phyloP scores from a whole-genome alignment of 169 alveolate species.

The Cryptosporidium canis region DNA sequence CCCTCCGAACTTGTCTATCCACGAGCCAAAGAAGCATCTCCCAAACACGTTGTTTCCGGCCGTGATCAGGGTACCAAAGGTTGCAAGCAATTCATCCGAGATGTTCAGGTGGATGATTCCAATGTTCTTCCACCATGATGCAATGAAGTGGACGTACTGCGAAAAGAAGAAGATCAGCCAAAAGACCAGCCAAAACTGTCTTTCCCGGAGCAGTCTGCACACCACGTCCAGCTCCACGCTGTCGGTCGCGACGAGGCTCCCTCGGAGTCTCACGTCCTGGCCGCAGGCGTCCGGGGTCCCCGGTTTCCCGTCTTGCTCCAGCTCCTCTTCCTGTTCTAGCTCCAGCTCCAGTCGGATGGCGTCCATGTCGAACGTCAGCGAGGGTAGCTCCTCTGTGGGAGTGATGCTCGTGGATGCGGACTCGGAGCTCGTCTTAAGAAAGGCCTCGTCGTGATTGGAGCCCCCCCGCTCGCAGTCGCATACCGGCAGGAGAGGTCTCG shows the following conservation, averaged over 20 bases:
- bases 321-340: too few species aligned
- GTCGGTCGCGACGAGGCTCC: not conserved
- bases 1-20: constrained; percentile 38
- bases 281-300: too few species aligned
- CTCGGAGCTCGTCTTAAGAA: not conserved
- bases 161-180: constrained; percentile 58
- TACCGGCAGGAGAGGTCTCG: too few species aligned
- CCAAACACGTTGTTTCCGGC: constrained; percentile 46
- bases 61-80: constrained; percentile 40
- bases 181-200: constrained; percentile 65
- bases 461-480: too few species aligned
- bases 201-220: not conserved
- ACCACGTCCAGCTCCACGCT: not conserved
- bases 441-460: not conserved
- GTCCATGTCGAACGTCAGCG: too few species aligned
- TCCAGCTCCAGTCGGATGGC: too few species aligned
- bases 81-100: constrained; percentile 55
- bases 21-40: constrained; percentile 44
- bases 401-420: too few species aligned
- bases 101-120: constrained; percentile 38
- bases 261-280: not conserved
- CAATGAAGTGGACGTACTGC: constrained; percentile 55
- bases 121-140: constrained; percentile 70
- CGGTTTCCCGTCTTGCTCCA: too few species aligned
- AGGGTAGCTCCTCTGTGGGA: too few species aligned